Base-by-base conservation (phyloP, 495 filamentous ascomycete species). In the Penicillium tannophilum region DNA sequence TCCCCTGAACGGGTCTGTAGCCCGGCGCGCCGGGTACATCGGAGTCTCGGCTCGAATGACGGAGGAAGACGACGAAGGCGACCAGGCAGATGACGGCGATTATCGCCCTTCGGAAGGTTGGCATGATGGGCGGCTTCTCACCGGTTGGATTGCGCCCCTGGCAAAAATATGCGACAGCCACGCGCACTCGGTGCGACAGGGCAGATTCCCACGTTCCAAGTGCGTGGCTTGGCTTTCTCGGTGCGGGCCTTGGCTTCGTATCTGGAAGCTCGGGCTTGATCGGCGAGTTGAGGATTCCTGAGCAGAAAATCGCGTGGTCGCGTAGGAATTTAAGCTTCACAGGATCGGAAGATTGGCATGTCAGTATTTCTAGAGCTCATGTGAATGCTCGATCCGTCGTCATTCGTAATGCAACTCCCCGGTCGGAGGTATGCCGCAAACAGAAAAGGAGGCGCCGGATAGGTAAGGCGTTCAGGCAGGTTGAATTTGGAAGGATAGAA, bases 51-150 rank as follows among this genome's bases (percentile, higher is more conserved):
- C 84, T 84, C 50, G 84, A 85, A 48, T 84, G 84, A 47, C 92
- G 80, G 65, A 96, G 72, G 72, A 88, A 84, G 71, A 88, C 83
- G 64, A 96, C 76, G 65, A 89, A 77, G 31, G 83, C 82, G 60
- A 97, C 65, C 58, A 95, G 62, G 70, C 85, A 80, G 58, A 81
- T 78, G 41, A 90, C 86, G 33, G 86, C 78, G 60, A 93, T 68
- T 36, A 93, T 74, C 63, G 88, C 86, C 73, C 88, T 86, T 63
- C 86, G 83, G 66, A 91, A 90, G 54, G 89, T 88, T 63, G 91
- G 74, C 83, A 86, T 86, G 30, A 54, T 70, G 48, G 66, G 53
- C 51, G 24, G 35, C 41, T 58, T 50, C 31, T 35, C 11, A 19
- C 35, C 54, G 50, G 53, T 48, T 43, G 36, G 24, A 39, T 17